These are phyloP conservation scores for Blastocystis sp. DNA, from an alignment of 352 stramenopile species.

Conservation along the genomic window DNA sequence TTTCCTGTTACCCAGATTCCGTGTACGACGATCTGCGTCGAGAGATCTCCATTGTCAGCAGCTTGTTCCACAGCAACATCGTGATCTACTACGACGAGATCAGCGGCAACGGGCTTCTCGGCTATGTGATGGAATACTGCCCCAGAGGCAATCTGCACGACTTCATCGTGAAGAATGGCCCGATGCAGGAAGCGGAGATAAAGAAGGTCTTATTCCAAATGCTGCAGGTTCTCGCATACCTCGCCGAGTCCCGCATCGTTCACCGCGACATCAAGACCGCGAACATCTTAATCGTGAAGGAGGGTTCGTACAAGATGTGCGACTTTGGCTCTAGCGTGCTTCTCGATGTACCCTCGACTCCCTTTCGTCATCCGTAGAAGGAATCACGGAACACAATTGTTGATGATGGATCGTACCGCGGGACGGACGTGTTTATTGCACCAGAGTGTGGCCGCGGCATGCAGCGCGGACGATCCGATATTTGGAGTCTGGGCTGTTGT, in stretches of 20 bases:
- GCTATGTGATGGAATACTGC: constrained; percentile 54
- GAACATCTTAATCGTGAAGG: constrained; percentile 53
- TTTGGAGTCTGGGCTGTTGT: constrained; percentile 60
- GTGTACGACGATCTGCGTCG: constrained; percentile 7
- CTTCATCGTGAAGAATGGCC: neutral
- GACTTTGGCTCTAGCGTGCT: constrained; percentile 25
- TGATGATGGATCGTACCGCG: constrained; percentile 8
- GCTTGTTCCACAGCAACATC: constrained; percentile 27
- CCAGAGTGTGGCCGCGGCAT: constrained; percentile 13
- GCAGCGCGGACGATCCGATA: constrained; percentile 40
- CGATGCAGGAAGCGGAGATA: neutral
- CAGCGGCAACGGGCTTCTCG: neutral
- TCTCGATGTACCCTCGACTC: neutral
- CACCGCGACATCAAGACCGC: constrained; percentile 57
- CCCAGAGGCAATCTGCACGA: constrained; percentile 26
- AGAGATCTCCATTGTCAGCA: constrained; percentile 3
- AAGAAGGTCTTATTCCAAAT: constrained; percentile 29
- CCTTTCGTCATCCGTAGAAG: neutral
- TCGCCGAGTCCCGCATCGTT: constrained; percentile 9
- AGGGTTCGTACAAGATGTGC: constrained; percentile 24
- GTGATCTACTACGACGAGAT: constrained; percentile 52
- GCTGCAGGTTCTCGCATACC: constrained; percentile 18
- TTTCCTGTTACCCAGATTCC: neutral
- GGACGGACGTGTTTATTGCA: constrained; percentile 29
- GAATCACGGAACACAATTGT: constrained; percentile 26